These are phyloP conservation scores for Colletotrichum coccodes DNA, from an alignment of 2,329 filamentous ascomycete genomes.

Conservation along the genomic window DNA sequence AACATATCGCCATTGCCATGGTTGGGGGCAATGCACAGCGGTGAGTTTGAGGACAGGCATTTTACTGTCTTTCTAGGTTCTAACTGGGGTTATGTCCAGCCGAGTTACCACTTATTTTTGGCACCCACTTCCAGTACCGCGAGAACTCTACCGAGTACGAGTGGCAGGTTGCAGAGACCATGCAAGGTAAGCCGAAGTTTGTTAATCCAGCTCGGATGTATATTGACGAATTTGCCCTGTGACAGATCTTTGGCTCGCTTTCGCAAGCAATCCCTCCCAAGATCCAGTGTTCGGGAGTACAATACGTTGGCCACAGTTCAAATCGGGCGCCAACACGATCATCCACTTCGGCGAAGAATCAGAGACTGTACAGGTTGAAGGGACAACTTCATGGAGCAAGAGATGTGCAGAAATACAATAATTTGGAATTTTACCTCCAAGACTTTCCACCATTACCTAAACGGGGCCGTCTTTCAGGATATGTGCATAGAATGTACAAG, in stretches of 20 bases:
- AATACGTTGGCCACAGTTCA: background rate
- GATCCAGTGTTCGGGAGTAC: background rate
- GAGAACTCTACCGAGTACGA: conserved; percentile 43
- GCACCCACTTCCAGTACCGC: conserved; percentile 41
- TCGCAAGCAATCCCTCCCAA: background rate
- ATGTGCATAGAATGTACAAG: no score
- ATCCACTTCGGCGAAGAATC: background rate
- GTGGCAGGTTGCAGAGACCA: conserved; percentile 39
- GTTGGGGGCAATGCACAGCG: conserved; percentile 47
- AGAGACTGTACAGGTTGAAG: background rate
- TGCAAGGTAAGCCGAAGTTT: conserved; percentile 37
- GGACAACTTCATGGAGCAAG: background rate
- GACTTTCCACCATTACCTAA: no score
- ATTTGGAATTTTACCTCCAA: no score
- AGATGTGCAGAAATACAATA: background rate
- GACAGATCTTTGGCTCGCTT: background rate
- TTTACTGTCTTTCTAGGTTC: background rate
- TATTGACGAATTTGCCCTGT: background rate
- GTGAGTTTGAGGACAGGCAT: conserved; percentile 22
- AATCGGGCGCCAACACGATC: background rate
- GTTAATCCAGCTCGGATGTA: background rate
- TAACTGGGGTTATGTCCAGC: conserved; percentile 26
- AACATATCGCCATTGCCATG: conserved; percentile 49
- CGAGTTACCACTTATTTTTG: conserved; percentile 43
- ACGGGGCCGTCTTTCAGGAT: no score